Conservation (phyloP, 2,329 filamentous ascomycete species). For the Teratosphaeria epicoccoides region DNA sequence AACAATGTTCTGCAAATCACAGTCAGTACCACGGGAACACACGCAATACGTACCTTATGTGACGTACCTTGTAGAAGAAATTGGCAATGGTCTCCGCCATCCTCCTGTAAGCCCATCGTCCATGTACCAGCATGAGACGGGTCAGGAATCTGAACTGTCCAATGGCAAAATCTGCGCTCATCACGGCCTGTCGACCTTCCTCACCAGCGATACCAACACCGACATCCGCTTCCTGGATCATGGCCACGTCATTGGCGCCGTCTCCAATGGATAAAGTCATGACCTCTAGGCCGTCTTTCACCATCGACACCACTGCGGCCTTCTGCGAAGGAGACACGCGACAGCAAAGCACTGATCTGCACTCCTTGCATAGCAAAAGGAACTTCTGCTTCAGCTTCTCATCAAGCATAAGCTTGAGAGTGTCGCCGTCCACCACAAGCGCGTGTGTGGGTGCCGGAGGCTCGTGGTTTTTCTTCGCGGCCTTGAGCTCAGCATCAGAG, state of each 20-base stretch:
- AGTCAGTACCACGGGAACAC: slow-evolving; percentile 16
- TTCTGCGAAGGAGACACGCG: slow-evolving; percentile 96
- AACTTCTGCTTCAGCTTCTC: slow-evolving; percentile 84
- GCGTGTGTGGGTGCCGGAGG: slow-evolving; percentile 81
- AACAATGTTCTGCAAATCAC: slow-evolving; percentile 64
- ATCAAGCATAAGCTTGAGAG: slow-evolving; percentile 75
- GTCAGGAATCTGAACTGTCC: slow-evolving; percentile 86
- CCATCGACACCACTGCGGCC: slow-evolving; percentile 90
- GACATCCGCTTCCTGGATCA: slow-evolving; percentile 97
- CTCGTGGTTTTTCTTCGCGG: slow-evolving; percentile 72
- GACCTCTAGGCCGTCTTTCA: slow-evolving; percentile 87
- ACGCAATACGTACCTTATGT: neutral
- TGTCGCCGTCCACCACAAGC: slow-evolving; percentile 89
- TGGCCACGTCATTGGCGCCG: slow-evolving; percentile 90
- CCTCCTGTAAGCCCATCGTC: slow-evolving; percentile 91
- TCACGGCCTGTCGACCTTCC: slow-evolving; percentile 83
- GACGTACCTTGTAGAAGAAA: slow-evolving; percentile 91
- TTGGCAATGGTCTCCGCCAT: slow-evolving; percentile 91
- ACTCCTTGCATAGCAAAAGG: slow-evolving; percentile 88
- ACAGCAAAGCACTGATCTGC: slow-evolving; percentile 91
- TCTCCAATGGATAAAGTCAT: slow-evolving; percentile 93
- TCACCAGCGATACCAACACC: slow-evolving; percentile 90
- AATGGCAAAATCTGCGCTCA: slow-evolving; percentile 94
- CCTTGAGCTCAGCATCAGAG: slow-evolving; percentile 70
- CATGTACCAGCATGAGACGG: slow-evolving; percentile 77